A percentile compares a stretch with the other conserved stretches of the same genome.
Conservation (phyloP, 1,139 yeast species). For the Candida anutae region DNA sequence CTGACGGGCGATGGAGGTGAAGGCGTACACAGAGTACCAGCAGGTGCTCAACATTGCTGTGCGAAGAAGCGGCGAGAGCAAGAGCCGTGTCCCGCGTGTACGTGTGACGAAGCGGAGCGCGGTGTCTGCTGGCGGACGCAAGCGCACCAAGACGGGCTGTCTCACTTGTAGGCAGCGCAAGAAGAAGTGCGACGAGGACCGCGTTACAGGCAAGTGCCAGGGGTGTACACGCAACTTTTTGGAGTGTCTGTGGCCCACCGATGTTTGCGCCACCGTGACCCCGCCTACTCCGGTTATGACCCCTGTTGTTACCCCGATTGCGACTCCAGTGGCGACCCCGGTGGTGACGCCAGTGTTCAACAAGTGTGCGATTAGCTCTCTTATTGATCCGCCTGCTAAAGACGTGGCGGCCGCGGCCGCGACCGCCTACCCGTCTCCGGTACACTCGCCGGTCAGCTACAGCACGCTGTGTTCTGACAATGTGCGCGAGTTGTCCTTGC, state of each 20-base stretch:
- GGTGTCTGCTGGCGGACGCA: constrained; percentile 12
- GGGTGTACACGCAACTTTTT: constrained; percentile 41
- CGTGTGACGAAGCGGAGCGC: neutral
- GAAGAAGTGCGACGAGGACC: constrained; percentile 64
- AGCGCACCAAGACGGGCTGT: constrained; percentile 70
- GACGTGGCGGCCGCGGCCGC: constrained; percentile 1
- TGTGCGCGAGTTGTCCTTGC: constrained; percentile 10
- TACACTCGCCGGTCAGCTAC: constrained; percentile 13
- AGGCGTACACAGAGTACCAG: constrained; percentile 32
- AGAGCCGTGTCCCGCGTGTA: neutral
- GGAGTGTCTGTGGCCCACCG: constrained; percentile 30
- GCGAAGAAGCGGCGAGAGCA: constrained; percentile 5
- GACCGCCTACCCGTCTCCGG: constrained; percentile 11
- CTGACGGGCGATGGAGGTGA: constrained; percentile 9
- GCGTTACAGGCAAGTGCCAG: constrained; percentile 39
- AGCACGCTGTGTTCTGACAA: constrained; percentile 7
- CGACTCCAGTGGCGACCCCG: too few species aligned
- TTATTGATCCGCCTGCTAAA: constrained; percentile 8
- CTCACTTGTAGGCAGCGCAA: constrained; percentile 65
- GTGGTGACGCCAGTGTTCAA: constrained; percentile 1
- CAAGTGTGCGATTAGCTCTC: constrained; percentile 10
- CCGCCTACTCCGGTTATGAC: neutral
- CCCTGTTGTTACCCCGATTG: constrained; percentile 1
- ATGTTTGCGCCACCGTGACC: constrained; percentile 1
- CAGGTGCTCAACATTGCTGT: constrained; percentile 32